A percentile compares a stretch with the other conserved stretches of the same genome.
Evolutionary conservation across 805 yeast species (phyloP).

Genomic region (Deakozyma indianensis): DNA sequence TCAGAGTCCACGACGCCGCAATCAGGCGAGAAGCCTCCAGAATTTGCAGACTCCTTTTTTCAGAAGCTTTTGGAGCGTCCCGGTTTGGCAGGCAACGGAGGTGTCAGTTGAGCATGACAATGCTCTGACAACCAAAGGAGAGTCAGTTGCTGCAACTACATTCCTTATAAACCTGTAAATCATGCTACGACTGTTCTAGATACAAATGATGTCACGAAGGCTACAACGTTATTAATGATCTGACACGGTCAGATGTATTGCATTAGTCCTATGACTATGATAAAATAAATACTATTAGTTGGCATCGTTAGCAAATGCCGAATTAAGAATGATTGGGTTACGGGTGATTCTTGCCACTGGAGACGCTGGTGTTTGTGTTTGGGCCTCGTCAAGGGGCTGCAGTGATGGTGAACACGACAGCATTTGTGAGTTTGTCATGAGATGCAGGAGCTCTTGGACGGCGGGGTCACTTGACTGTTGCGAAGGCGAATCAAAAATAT

Average conservation of each 20-base stretch:
- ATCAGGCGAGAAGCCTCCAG: not conserved
- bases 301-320: slow-evolving; percentile 6
- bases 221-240: too few relatives aligned
- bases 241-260: too few relatives aligned
- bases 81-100: not conserved
- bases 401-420: slow-evolving; percentile 2
- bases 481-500: not conserved
- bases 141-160: too few relatives aligned
- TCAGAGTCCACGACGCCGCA: not conserved
- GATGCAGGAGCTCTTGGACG: not conserved
- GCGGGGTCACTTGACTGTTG: not conserved
- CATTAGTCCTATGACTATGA: too few relatives aligned
- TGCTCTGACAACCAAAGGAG: too few relatives aligned
- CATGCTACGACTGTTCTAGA: too few relatives aligned
- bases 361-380: slow-evolving; percentile 5
- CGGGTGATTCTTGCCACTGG: slow-evolving; percentile 9
- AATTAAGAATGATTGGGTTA: slow-evolving; percentile 10
- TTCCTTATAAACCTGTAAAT: too few relatives aligned
- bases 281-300: too few relatives aligned
- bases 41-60: not conserved
- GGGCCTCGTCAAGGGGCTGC: not conserved
- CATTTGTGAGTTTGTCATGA: slow-evolving; percentile 3
- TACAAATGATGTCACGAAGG: too few relatives aligned
- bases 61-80: not conserved
- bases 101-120: not conserved